Base-by-base conservation (phyloP, 1,139 yeast genomes). In the Saccharomyces hybrid region DNA sequence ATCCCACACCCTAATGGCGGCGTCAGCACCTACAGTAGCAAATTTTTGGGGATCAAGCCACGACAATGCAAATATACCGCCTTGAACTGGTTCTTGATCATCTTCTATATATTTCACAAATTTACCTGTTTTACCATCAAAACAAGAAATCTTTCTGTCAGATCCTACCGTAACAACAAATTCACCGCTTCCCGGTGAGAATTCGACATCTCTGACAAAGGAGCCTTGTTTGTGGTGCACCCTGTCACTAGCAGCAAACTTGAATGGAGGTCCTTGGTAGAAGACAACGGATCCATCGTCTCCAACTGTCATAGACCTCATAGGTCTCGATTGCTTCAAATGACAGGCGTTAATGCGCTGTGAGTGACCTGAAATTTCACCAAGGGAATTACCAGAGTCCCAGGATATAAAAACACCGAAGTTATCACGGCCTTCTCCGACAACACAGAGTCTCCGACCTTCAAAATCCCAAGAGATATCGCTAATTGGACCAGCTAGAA, bases 301-400 rank as follows among this genome's bases (percentile, higher is more conserved):
- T 53, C 95, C 82, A 4, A 86, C 97, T 2, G 99, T 90, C 14
- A 89, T 96, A 1, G 97, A 97, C 57, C 97, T 77, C 74, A 87
- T 89, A 3, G 99, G 99, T 69, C 99, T 80, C 56, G 80, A 83
- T n/a, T 91, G 88, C 65, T 86, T 86, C 61, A 93, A 85, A 54
- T 87, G 83, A 11, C 89, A 96, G 0, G 95, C 88, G 66, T 87
- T 89, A 67, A 91, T 82, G 47, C 82, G 80, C 46, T 87, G 83
- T n/a, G 95, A 80, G 69, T 93, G 99, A 31, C 99, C 99, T 55
- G 90, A 84, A 62, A 95, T 86, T 69, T 93, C 98, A 53, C 99
- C 99, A 50, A 93, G 84, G 9, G 97, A 82, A 71, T 93, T 93
- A 55, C 99, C 99, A 0, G 96, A 80, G 69, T 93, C 99, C 80